Base-by-base conservation (phyloP, 352 stramenopile genomes). In the Phytophthora cactorum region DNA sequence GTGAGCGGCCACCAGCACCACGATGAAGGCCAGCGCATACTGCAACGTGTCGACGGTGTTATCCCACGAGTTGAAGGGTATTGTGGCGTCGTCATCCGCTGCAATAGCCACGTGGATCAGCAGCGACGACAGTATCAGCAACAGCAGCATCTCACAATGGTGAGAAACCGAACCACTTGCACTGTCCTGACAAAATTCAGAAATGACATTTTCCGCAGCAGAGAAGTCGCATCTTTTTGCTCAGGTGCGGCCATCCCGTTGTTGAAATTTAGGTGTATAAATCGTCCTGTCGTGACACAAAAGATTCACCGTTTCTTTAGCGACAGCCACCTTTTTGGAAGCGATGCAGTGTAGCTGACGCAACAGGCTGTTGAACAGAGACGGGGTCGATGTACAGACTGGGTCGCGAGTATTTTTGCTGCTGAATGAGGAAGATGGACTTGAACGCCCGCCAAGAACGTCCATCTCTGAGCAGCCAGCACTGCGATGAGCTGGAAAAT, bases 21-120 rank as follows among this genome's bases (percentile, higher is more conserved):
- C 75, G 25, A 87, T 59, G 66, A 90, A 90, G 47, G 62, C 76
- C 22, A 85, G 50, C 0, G 72, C 67, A 58, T 86, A 70, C 46
- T 76, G 65, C 27, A 90, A 68, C 58, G 81, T 86, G 64, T 86
- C 72, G 10, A 75, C 62, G 3, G 75, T 74, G 51, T 74, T 70
- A n/a, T 58, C 59, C 55, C 55, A 69, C 15, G 67, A 81, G 53
- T 74, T 75, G 55, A 89, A 89, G 5, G 81, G 81, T 32, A 84
- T 63, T 6, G 61, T 67, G 8, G 59, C 53, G 51, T 74, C 65
- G 4, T 59, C 68, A 45, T 10, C 41, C 14, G 62, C 54, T 15
- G 39, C 38, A 12, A 43, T 31, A 11, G 22, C 45, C 4, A 9
- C 29, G 36, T 51, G 36, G 5, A 5, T 3, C 8, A 68, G 11